phyloP scores from a whole-genome alignment of 306 rosid genomes.

The Cicer chorassanicum region DNA sequence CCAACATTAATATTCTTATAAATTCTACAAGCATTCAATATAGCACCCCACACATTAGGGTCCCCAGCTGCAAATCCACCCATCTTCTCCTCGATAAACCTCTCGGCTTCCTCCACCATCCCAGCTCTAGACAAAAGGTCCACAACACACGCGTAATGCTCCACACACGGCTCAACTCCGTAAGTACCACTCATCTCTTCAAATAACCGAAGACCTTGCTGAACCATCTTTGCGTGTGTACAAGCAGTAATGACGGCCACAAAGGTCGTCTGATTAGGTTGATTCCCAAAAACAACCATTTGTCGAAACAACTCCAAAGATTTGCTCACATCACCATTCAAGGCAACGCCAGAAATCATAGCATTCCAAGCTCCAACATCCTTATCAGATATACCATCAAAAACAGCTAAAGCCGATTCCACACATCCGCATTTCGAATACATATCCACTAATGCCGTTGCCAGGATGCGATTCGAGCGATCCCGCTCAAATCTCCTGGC shows the following conservation, averaged over 20 bases:
- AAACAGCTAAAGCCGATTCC: constrained; percentile 49
- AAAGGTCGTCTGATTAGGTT: constrained; percentile 67
- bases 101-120: constrained; percentile 77
- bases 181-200: constrained; percentile 54
- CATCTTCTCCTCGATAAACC: constrained; percentile 77
- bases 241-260: constrained; percentile 69
- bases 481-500: constrained; percentile 37
- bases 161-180: constrained; percentile 38
- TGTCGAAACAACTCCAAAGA: constrained; percentile 58
- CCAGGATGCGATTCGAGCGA: constrained; percentile 49
- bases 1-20: constrained; percentile 66
- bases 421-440: constrained; percentile 57
- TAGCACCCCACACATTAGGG: constrained; percentile 81
- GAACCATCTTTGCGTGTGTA: constrained; percentile 67
- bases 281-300: constrained; percentile 51
- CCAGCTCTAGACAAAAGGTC: constrained; percentile 78
- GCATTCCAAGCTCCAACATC: constrained; percentile 75
- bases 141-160: constrained; percentile 57
- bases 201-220: constrained; percentile 62
- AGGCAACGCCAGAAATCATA: constrained; percentile 66
- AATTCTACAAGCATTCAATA: constrained; percentile 75
- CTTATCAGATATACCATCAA: constrained; percentile 33
- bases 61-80: constrained; percentile 64
- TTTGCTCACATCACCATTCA: constrained; percentile 68
- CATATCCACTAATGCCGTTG: constrained; percentile 69